Evolutionary conservation across 805 yeast species (phyloP), one percentile per base, ranked within the genome.

Genomic region (Yarrowia phangngaensis): DNA sequence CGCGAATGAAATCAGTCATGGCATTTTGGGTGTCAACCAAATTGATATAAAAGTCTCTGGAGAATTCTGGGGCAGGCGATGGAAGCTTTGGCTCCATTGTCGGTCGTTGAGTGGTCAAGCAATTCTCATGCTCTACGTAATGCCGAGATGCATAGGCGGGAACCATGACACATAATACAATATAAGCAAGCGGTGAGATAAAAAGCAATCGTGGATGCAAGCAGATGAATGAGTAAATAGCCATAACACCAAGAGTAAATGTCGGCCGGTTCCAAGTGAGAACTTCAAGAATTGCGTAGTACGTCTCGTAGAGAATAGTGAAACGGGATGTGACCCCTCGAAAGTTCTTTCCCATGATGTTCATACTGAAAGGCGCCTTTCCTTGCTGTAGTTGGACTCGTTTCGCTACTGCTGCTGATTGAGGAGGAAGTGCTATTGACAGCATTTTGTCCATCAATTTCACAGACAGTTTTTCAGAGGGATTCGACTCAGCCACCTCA

Each of bases 1-100:
- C 64, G 9, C 67, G 62, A 8, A 82, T 79, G 61, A 81, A 85
- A 11, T 79, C 58, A 22, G 80, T 60, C 85, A 84, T 80, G 58
- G 79, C 82, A 60, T 87, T 87, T 60, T 87, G 95, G 52, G 86
- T 68, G 66, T 87, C 95, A 1, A 94, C 84, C 57, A 84, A 68
- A 60, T 87, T 87, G 51, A 86, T 60, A 15, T 82, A 64, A 60
- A 86, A 87, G 60, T 87, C 95, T 50, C 84, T 70, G 23, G 89
- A 80, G 41, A 84, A 70, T 62, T 86, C 87, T 4, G 89, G 83
- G 6, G 80, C 84, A 0, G 94, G 92, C 53, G 75, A 76, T 3
- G 87, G 84, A 3, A 73, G 58, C 24, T 67, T 72, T 19, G 76
- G 70, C 9, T 69, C 67, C 32, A 67, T 57, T 29, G 82, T 56